Percentiles rank a stretch among this genome's conserved stretches.
Conservation (phyloP, 495 filamentous ascomycete species). For the Monascus purpureus region DNA sequence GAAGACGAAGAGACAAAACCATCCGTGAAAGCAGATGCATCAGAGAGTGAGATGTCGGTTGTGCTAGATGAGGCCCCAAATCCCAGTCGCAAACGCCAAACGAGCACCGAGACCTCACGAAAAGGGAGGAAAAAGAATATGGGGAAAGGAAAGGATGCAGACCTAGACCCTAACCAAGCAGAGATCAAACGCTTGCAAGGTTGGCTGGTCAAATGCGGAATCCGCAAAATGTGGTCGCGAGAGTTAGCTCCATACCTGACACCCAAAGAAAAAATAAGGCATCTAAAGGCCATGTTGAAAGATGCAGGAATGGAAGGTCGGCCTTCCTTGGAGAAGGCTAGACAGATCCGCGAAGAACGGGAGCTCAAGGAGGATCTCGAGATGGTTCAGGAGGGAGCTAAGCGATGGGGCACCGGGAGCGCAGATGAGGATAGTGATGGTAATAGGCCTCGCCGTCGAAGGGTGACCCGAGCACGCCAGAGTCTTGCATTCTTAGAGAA, state of each 20-base stretch:
- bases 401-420: slow-evolving; percentile 51
- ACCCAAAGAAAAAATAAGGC: slow-evolving; percentile 64
- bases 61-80: slow-evolving; percentile 58
- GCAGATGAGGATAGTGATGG: slow-evolving; percentile 31
- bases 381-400: slow-evolving; percentile 62
- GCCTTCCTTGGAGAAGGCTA: slow-evolving; percentile 71
- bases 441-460: slow-evolving; percentile 19
- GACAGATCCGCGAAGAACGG: slow-evolving; percentile 68
- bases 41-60: slow-evolving; percentile 68
- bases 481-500: slow-evolving; percentile 41
- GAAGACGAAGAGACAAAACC: slow-evolving; percentile 11
- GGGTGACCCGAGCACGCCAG: slow-evolving; percentile 28
- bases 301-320: slow-evolving; percentile 79
- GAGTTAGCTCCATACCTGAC: slow-evolving; percentile 68
- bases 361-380: slow-evolving; percentile 75
- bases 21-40: slow-evolving; percentile 31
- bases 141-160: slow-evolving; percentile 27
- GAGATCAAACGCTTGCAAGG: slow-evolving; percentile 87
- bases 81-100: slow-evolving; percentile 32
- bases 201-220: slow-evolving; percentile 80
- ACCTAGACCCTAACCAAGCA: slow-evolving; percentile 50
- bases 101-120: slow-evolving; percentile 17
- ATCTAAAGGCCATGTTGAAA: slow-evolving; percentile 62
- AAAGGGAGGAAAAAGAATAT: slow-evolving; percentile 20
- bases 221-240: slow-evolving; percentile 81